phyloP scores from a whole-genome alignment of 805 yeast species.

The Metschnikowia lachancei region DNA sequence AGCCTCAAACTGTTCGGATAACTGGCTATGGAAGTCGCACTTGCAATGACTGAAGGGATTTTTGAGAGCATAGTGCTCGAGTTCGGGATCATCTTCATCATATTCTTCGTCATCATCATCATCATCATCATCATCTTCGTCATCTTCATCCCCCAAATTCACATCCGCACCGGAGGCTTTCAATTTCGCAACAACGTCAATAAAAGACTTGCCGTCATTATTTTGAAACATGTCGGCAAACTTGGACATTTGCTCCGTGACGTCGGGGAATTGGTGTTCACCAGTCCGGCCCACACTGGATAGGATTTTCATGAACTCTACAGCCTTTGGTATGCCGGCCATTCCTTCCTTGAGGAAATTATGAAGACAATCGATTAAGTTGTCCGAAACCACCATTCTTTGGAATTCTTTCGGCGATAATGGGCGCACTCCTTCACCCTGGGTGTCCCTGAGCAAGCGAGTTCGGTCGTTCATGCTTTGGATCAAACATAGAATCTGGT shows the following conservation, averaged over 20 bases:
- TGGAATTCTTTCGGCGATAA: conserved; percentile 4
- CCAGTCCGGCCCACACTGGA: conserved; percentile 6
- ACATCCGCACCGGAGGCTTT: conserved; percentile 41
- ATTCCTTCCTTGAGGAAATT: conserved; percentile 12
- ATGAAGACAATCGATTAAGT: conserved; percentile 9
- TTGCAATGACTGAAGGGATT: conserved; percentile 9
- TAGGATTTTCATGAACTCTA: conserved; percentile 11
- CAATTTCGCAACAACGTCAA: conserved; percentile 61
- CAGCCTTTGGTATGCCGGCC: conserved; percentile 12
- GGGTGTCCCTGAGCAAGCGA: conserved; percentile 7
- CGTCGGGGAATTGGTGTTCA: conserved; percentile 2
- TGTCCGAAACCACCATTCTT: conserved; percentile 6
- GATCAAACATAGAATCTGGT: conserved; percentile 9
- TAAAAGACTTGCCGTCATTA: conserved; percentile 73
- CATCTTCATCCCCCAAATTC: not conserved
- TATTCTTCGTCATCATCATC: not conserved
- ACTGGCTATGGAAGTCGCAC: conserved; percentile 19
- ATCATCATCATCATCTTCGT: not conserved
- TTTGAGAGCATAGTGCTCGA: conserved; percentile 15
- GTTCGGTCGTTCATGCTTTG: conserved; percentile 7
- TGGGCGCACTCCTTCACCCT: conserved; percentile 6
- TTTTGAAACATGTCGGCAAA: conserved; percentile 77
- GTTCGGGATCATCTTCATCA: conserved; percentile 8
- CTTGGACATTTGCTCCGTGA: conserved; percentile 15
- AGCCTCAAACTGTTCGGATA: conserved; percentile 30